Base-by-base conservation (phyloP, 1,139 yeast genomes). In the Geotrichum histeridarum region DNA sequence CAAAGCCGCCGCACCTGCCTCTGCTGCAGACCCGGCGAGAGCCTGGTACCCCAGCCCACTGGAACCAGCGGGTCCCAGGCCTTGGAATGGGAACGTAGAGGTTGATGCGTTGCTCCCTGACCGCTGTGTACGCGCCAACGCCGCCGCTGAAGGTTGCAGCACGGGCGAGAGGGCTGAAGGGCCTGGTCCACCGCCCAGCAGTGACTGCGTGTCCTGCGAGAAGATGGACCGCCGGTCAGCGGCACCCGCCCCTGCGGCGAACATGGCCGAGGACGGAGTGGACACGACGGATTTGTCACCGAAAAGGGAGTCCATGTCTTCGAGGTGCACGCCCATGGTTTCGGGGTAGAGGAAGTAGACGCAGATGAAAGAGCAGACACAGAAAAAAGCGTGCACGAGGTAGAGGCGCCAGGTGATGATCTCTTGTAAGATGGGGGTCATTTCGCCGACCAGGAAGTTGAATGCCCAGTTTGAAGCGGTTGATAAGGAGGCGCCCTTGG, bases 391-490 rank as follows among this genome's bases (percentile, higher is more conserved):
- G 55, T 93, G 96, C 54, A 90, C 79, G 61, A 90, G 73, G 68
- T 90, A 90, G 45, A 94, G 78, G 58, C 82, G 77, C 95, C 96
- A 90, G 43, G 79, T 77, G 63, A 90, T 86, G 8, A 71, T 55
- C 63, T 86, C 95, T 63, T 90, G 85, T 56, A 90, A 76, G 37
- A 90, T 79, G 1, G 97, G 97, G 0, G 96, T 87, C 80, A 85
- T 78, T 70, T 88, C 93, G 9, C 97, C 97, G 22, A 90, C 97
- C 48, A 90, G 72, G 73, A 89, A 90, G 71, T 90, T 90, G 73
- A 88, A 90, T n/a, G 88, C 79, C 97, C 97, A 91, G 69, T 90
- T 90, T 8, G 95, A 83, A 0, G 96, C 96, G 0, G 96, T 90
- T 0, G 96, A 84, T 60, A 89, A 73, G 1, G 96, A 89, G 0